A percentile compares a stretch with the other conserved stretches of the same genome.
Conservation (phyloP, 2,329 filamentous ascomycete species). For the Aspergillus piperis region DNA sequence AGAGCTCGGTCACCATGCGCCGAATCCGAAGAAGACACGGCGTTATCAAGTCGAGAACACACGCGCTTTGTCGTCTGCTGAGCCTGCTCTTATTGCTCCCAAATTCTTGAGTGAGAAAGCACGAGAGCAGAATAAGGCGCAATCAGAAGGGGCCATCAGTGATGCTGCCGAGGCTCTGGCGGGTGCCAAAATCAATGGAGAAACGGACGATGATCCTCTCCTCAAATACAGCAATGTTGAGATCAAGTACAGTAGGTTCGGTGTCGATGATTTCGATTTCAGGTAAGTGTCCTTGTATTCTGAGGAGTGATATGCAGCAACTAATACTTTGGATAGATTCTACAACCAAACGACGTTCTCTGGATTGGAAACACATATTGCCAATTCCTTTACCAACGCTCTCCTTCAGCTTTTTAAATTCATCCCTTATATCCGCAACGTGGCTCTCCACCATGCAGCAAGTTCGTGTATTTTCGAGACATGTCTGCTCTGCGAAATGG, state of each 20-base stretch:
- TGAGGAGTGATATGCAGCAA: neutral
- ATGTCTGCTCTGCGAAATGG: slow-evolving; percentile 90
- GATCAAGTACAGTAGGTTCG: slow-evolving; percentile 98
- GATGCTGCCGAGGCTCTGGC: slow-evolving; percentile 67
- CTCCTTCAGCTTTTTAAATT: slow-evolving; percentile 90
- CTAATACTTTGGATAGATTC: slow-evolving; percentile 59
- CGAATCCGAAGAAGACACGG: slow-evolving; percentile 70
- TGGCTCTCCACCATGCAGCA: slow-evolving; percentile 85
- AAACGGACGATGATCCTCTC: slow-evolving; percentile 77
- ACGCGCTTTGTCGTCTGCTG: slow-evolving; percentile 61
- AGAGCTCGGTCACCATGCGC: slow-evolving; percentile 76
- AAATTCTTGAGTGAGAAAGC: slow-evolving; percentile 96
- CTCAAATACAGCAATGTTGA: slow-evolving; percentile 91
- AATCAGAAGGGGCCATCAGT: slow-evolving; percentile 40
- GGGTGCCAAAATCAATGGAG: slow-evolving; percentile 68
- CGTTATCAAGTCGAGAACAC: slow-evolving; percentile 85
- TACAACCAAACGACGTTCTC: slow-evolving; percentile 94
- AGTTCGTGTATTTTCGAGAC: slow-evolving; percentile 78
- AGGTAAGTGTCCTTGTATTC: slow-evolving; percentile 66
- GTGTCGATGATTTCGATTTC: slow-evolving; percentile 99
- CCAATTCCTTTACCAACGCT: slow-evolving; percentile 94
- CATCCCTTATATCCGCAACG: slow-evolving; percentile 81
- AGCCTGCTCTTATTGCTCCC: slow-evolving; percentile 69
- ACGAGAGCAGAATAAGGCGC: slow-evolving; percentile 57
- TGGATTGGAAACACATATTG: slow-evolving; percentile 91